Evolutionary conservation across 2,329 filamentous ascomycete genomes (phyloP), one percentile per base, ranked within the genome.

Genomic region (Plenodomus tracheiphilus): DNA sequence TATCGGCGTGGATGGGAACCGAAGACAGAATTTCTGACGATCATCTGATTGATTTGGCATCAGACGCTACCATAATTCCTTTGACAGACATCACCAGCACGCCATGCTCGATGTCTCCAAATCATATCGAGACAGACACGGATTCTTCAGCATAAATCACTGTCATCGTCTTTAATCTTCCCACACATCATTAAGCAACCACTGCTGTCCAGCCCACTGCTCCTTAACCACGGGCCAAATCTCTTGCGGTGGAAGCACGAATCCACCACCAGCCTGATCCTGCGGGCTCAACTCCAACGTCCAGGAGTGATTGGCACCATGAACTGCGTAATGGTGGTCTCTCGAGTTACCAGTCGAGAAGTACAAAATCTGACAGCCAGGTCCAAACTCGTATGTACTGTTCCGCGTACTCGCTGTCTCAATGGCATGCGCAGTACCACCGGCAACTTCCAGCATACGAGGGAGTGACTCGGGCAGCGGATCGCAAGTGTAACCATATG

Each of bases 321-420:
- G 68, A 10, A 73, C 61, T 39, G 68, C 74, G 49, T 74, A 69
- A 2, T 74, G 68, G 42, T 76, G 77, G 54, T 79, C 77, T 9
- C 72, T 61, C 16, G 70, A 72, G 32, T 66, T 68, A 1, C 77
- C 77, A 2, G 74, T 74, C 0, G 81, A 79, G 47, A 79, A 75
- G 64, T 86, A 86, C 54, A 86, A 79, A 30, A 82, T 85, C 32
- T 72, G 68, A 61, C 84, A 86, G 44, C 81, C 77, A 1, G 77
- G 76, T 0, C 78, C 79, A 65, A 39, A 64, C 56, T 68, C 71
- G 74, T 42, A 70, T 5, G 56, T 62, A 5, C 80, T 64, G 15
- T 58, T 56, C 9, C 55, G 47, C 9, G 49, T 49, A 13, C 59
- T 65, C 3, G 55, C 77, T 0, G 78, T 78, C 32, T 77, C 66